Base-by-base conservation (phyloP, 768 basidiomycete genomes). In the Suillus sp. region DNA sequence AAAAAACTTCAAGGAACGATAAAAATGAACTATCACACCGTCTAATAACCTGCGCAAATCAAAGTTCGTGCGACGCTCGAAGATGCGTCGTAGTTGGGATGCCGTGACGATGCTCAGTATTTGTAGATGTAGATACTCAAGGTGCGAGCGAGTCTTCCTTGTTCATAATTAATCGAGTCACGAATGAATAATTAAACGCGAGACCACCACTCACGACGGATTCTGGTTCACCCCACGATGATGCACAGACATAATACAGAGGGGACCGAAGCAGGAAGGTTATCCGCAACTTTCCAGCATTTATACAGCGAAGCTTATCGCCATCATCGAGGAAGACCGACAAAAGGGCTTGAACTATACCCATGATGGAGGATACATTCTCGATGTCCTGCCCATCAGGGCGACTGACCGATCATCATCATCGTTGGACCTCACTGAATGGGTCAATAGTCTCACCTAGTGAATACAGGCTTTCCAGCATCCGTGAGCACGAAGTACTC, bases 401-500 rank as follows among this genome's bases (percentile, higher is more conserved):
- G 47, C 81, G 83, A 70, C 85, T 87, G 62, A 45, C 35, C 18
- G 32, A 30, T 53, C 40, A 56, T 37, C 27, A 25, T n/a, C 37
- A 50, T 51, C 5, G 63, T 65, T 56, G 14, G 13, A 55, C 18
- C 45, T 47, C 38, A 27, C 43, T 62, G 45, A 32, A 38, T 59
- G 25, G 20, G 37, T 8, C 18, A 22, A 11, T 43, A 5, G 54
- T 68, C 79, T 64, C 74, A 92, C 95, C 92, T 93, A 48, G 87
- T 82, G 71, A 92, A 99, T 13, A 99, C 95, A n/a, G 96, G 96
- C 75, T 99, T 99, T 34, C 97, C 97, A 35, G 97, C 97, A 65
- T 96, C 88, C 0, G 96, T 98, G 22, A 99, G 82, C 18, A 98
- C 85, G 71, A 92, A 97, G 74, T 98, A 99, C 71, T 93, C 86